These are phyloP conservation scores for Favolaschia claudopus DNA, from an alignment of 768 basidiomycete species.

Conservation along the genomic window DNA sequence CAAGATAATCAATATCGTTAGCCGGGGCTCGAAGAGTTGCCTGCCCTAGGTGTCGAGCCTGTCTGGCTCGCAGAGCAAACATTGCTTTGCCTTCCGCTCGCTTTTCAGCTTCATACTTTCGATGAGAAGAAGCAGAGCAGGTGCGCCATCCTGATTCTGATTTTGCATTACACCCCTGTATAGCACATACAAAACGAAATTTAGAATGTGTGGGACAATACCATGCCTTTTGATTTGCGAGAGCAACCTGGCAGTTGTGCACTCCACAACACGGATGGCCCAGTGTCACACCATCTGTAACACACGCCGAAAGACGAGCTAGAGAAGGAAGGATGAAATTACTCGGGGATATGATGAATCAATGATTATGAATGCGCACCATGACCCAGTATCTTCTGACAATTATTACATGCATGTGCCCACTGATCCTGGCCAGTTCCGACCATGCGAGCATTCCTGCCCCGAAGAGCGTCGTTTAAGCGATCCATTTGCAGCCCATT, in stretches of 20 bases:
- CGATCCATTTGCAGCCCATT: background rate
- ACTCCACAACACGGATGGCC: conserved; percentile 33
- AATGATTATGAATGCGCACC: background rate
- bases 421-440: conserved; percentile 1
- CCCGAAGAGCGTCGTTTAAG: background rate
- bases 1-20: conserved; percentile 1
- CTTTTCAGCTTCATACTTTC: background rate
- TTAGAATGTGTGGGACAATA: conserved; percentile 24
- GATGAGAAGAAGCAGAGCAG: background rate
- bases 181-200: background rate
- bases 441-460: background rate
- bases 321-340: background rate
- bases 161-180: background rate
- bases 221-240: conserved; percentile 1
- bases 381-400: conserved; percentile 1
- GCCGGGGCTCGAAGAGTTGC: background rate
- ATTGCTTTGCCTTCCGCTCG: conserved; percentile 4
- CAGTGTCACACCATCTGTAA: conserved; percentile 35
- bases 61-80: background rate
- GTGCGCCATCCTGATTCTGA: background rate
- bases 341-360: background rate
- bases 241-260: conserved; percentile 28
- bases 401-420: conserved; percentile 1
- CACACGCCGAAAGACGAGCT: conserved; percentile 16
- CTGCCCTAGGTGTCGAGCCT: background rate